A percentile compares a stretch with the other conserved stretches of the same genome.
Conservation (phyloP, 345 rosid genomes). For the Psidium friedrichsthalianum region DNA sequence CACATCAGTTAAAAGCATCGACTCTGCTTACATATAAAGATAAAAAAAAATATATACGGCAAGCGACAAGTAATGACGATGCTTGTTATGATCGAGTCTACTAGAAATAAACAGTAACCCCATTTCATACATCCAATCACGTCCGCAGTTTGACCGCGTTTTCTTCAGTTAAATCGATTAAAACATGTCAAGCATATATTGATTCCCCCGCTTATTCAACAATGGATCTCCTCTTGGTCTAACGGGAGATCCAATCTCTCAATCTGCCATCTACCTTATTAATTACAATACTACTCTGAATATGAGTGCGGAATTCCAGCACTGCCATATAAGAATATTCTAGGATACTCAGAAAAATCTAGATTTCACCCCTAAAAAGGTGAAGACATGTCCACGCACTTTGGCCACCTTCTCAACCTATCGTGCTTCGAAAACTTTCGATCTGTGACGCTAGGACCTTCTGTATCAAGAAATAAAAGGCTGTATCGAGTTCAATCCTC, state of each 20-base stretch:
- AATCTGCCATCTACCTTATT: background rate
- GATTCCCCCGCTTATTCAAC: background rate
- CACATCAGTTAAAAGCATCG: background rate
- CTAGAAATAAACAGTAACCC: background rate
- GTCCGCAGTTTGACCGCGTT: rapidly evolving
- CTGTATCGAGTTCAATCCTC: background rate
- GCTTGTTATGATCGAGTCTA: background rate
- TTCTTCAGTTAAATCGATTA: background rate
- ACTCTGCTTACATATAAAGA: background rate
- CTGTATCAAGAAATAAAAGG: background rate
- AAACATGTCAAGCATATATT: background rate
- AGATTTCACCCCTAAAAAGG: no score
- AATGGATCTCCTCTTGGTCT: background rate
- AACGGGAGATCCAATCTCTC: background rate
- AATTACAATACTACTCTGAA: background rate
- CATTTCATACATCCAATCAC: background rate
- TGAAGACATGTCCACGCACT: no score
- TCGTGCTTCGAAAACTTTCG: background rate
- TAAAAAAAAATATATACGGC: background rate
- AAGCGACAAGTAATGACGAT: background rate
- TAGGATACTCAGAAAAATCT: no score
- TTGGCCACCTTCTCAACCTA: background rate
- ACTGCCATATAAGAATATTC: no score
- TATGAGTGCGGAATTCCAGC: background rate
- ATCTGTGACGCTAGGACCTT: background rate